Base-by-base conservation (phyloP, 2,329 filamentous ascomycete species). In the Calonectria hongkongensis region DNA sequence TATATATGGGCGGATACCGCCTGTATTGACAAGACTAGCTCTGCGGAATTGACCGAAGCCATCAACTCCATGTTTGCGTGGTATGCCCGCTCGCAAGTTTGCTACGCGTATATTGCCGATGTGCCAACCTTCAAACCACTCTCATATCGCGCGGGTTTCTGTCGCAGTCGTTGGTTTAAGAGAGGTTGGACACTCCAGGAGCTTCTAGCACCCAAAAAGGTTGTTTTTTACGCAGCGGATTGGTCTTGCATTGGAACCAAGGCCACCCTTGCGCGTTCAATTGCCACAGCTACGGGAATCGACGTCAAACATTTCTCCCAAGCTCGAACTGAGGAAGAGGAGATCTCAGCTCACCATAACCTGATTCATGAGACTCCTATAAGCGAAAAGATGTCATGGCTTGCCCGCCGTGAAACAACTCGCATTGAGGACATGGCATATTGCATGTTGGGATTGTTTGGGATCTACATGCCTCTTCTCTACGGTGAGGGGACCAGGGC, bases 181-280 rank as follows among this genome's bases (percentile, higher is more conserved):
- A 21, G 54, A 21, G 54, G 54, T 12, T 58, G 54, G 54, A 58
- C 30, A 15, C 54, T 58, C 21, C 54, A 58, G 33, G 54, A 58
- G 5, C 54, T 58, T 21, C 30, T 58, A 9, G 54, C 54, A 1
- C 54, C 54, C 2, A 58, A 9, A 16, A 4, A 16, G 1, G 54
- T 58, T 39, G 18, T 36, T 9, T 58, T 58, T 25, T 58, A 58
- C 8, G 30, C 30, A 12, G 54, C 30, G 15, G 54, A 39, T 12
- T 58, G 54, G 54, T 21, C 18, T 5, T 13, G 33, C 6, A 36
- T 58, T 15, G 54, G 30, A 36, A 36, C 54, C 54, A 58, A 39
- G 30, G 30, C 33, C 33, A 58, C 30, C 18, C n/a, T 58, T 36
- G 54, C 30, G 7, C 48, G 48, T n/a, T 8, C 48, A 30, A 51